Evolutionary conservation across 805 yeast species (phyloP), one percentile per base, ranked within the genome.

Genomic region (Ogataea methanolica): DNA sequence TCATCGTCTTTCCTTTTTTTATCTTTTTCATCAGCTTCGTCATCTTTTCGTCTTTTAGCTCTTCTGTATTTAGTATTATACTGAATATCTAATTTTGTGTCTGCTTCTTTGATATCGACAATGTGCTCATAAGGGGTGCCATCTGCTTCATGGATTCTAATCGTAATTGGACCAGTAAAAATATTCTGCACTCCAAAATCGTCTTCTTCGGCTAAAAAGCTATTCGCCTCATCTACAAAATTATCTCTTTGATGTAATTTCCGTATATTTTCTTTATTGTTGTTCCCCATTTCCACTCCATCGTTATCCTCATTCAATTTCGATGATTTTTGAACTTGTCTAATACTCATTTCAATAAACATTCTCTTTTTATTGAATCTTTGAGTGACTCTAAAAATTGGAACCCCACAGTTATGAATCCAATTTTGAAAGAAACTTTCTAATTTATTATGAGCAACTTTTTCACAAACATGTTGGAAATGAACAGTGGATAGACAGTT

Each of bases 61-160:
- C 96, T 80, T 66, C 89, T 88, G 63, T 88, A 89, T 64, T 90
- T 92, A 5, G 98, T 89, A 66, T 94, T 94, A 68, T 94, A 94
- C 61, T 89, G 98, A 42, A 94, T 89, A 60, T 94, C 99, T 40
- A 94, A 72, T 60, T 88, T 89, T 0, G 96, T 88, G 55, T 83
- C 81, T 1, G 82, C 78, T 39, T 92, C 97, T 57, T 89, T 88
- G 44, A 94, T 71, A 54, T 89, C 95, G 21, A 94, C 96, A 42
- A 94, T 92, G 63, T 94, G 99, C 60, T 94, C 99, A 61, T 94
- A 94, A 0, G 99, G 99, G 0, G 98, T 89, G 8, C 99, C 99
- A 65, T 94, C 98, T 0, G 97, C 95, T 61, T 94, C 99, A 62
- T 94, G 99, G 35, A 94, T 91, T 59, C 99, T 74, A 35, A 94